phyloP scores from a whole-genome alignment of 257 asterid genomes.

The Handroanthus guayacan region DNA sequence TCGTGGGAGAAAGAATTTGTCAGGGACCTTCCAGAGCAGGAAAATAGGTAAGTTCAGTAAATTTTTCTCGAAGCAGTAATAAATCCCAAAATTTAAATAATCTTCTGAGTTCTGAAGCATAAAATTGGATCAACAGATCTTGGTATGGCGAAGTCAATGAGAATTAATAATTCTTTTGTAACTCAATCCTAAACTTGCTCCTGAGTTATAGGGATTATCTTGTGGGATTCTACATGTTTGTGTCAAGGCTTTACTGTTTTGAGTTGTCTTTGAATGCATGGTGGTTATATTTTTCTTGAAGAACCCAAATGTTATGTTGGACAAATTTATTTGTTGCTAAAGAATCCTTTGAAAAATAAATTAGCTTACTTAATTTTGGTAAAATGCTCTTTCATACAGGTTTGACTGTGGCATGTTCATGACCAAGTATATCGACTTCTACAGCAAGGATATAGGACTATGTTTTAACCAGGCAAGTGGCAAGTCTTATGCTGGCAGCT shows the following conservation, averaged over 20 bases:
- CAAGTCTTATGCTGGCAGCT: conserved; percentile 33
- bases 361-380: neutral
- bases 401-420: conserved; percentile 84
- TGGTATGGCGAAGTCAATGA: neutral
- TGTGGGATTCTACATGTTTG: neutral
- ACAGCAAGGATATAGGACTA: conserved; percentile 66
- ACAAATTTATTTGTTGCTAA: neutral
- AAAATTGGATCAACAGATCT: neutral
- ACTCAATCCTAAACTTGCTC: neutral
- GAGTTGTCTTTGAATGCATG: neutral
- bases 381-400: conserved; percentile 47
- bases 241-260: neutral
- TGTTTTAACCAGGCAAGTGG: conserved; percentile 78
- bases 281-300: neutral
- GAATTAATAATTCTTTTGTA: neutral
- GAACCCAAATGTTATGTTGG: no score
- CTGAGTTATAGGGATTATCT: neutral
- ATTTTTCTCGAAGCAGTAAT: neutral
- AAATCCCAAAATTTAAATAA: neutral
- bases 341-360: neutral
- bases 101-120: conserved; percentile 18
- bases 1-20: conserved; percentile 62
- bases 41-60: conserved; percentile 46
- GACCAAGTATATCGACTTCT: conserved; percentile 77
- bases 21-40: conserved; percentile 58